Evolutionary conservation across 1,284 basidiomycete species (phyloP), one percentile per base, ranked within the genome.

Genomic region (Cerrena zonata): DNA sequence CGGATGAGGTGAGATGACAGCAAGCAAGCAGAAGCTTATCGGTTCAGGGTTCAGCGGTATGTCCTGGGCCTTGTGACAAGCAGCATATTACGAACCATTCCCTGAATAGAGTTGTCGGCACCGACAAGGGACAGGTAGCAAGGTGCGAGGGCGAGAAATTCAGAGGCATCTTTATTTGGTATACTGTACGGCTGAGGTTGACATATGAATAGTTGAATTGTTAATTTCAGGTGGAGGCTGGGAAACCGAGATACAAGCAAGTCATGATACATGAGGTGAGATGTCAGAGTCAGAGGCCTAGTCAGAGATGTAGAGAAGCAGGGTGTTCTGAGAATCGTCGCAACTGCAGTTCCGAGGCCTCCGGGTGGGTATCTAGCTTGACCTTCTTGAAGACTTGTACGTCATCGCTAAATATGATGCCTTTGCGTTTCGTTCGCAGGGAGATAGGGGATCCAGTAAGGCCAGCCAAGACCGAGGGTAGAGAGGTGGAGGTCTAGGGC

Each of bases 351-450:
- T 22, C 13, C 21, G 23, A 21, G 27, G 47, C 2, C 24, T 41
- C 24, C 37, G 36, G 23, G 23, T 41, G 18, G 13, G 10, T 18
- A 13, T 4, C 39, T 15, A 52, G 41, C 44, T 48, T 52, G 19
- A 49, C 36, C 26, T 48, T 36, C 53, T 57, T 57, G 26, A 47
- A 44, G 23, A 56, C 34, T 25, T 50, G 39, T 11, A 50, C 25
- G 26, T 58, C 53, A 23, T 56, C 52, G 23, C 49, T 47, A 39
- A 60, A 58, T 36, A 60, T 34, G 18, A 55, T 47, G 11, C 55
- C 55, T 36, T 57, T 60, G 37, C 62, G 58, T 45, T 61, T 64
- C 38, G 47, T 53, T 26, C 55, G 51, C 25, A 54, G 47, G 19
- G 56, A 56, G 22, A 64, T 48, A 5, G 59, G 59, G 26, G 58